Conservation (phyloP, 495 filamentous ascomycete genomes). For the Trichocladium uniseriatum region DNA sequence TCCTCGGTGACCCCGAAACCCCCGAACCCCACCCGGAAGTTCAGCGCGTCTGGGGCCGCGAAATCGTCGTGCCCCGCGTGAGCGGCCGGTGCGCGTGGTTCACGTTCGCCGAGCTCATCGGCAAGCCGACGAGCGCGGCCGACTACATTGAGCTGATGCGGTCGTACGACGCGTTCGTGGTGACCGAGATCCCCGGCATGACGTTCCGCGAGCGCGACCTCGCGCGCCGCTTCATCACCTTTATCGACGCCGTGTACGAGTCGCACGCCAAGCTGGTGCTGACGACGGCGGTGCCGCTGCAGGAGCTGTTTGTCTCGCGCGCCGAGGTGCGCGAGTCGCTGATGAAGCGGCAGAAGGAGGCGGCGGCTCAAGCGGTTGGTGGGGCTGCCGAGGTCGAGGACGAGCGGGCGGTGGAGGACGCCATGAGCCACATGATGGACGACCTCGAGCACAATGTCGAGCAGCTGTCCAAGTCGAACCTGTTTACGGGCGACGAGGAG, state of each 20-base stretch:
- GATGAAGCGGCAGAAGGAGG: background rate
- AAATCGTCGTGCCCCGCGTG: constrained; percentile 76
- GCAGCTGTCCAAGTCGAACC: constrained; percentile 71
- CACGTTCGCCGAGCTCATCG: constrained; percentile 82
- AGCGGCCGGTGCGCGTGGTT: constrained; percentile 85
- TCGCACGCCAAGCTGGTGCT: constrained; percentile 85
- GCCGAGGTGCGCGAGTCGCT: constrained; percentile 57
- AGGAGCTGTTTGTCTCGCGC: constrained; percentile 79
- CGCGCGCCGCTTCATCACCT: constrained; percentile 89
- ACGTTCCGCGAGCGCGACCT: constrained; percentile 76
- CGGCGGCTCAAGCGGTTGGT: constrained; percentile 21
- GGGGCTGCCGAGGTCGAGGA: constrained; percentile 31
- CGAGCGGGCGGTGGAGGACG: constrained; percentile 53
- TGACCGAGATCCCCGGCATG: constrained; percentile 90
- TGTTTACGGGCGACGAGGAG: constrained; percentile 95
- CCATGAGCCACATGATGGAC: constrained; percentile 89
- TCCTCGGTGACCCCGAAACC: constrained; percentile 71
- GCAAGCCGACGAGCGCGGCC: constrained; percentile 76
- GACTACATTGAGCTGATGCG: constrained; percentile 92
- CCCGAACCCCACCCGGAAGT: constrained; percentile 67
- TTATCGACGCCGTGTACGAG: constrained; percentile 91
- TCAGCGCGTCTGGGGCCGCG: constrained; percentile 89
- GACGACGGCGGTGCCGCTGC: constrained; percentile 74
- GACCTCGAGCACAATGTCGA: constrained; percentile 81
- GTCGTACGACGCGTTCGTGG: constrained; percentile 82